Evolutionary conservation across 1,284 basidiomycete species (phyloP), one percentile per base, ranked within the genome.

Genomic region (Austroboletus rostrupii): DNA sequence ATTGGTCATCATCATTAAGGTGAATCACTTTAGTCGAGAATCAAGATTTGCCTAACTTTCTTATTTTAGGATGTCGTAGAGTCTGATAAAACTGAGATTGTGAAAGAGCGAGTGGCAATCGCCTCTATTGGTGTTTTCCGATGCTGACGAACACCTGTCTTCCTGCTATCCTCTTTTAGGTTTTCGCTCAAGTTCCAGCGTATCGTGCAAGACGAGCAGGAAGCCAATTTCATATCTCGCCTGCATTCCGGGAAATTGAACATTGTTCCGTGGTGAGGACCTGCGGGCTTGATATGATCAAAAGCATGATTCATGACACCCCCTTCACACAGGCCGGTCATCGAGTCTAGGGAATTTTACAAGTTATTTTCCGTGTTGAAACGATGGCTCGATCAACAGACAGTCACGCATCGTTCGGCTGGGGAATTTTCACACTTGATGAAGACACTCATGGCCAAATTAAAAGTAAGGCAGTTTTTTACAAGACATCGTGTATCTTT

Each of bases 401-500:
- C 53, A 2, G 45, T 76, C 0, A 80, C 79, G 0, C 80, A 84
- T 55, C 61, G 57, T 0, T 69, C 72, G 0, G 82, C 76, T 0
- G 78, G 77, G 3, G 71, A 76, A 39, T 83, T 84, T 56, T 63
- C 83, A 16, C 73, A 79, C 32, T 73, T 74, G 3, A 62, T 85
- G 59, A 84, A 84, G 61, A 80, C 79, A 0, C 58, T 85, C 36
- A 85, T 84, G 81, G 81, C 81, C 5, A 85, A 84, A 50, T 57
- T 84, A 43, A 84, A 84, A 73, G 82, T 78, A 48, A 43, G 49
- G 40, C 29, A 23, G 7, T 21, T 40, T 36, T 12, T 20, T 43
- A 14, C 12, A 16, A 28, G 23, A 11, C 19, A 11, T 16, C 11
- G 5, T 36, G 35, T 23, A 13, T 28, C 14, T 40, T 29, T n/a